These are phyloP conservation scores for Oleoguttula mirabilis DNA, from an alignment of 495 filamentous ascomycete species.

Conservation along the genomic window DNA sequence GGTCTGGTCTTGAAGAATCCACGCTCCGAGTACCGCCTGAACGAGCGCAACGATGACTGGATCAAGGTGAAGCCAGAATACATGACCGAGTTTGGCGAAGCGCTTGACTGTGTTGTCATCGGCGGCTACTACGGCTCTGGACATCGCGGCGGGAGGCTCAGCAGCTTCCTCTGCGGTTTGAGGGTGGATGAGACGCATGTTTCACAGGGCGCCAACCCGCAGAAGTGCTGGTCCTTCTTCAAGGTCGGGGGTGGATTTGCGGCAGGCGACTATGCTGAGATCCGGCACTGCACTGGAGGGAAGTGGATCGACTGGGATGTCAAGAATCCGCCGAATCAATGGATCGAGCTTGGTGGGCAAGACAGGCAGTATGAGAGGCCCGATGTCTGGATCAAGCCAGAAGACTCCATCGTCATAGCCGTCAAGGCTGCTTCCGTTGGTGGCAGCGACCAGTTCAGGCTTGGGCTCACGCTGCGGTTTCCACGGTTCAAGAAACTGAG, in stretches of 20 bases:
- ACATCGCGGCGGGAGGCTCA: slow-evolving; percentile 65
- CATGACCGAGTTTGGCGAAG: slow-evolving; percentile 94
- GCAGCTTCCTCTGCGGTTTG: slow-evolving; percentile 80
- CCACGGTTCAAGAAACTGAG: slow-evolving; percentile 79
- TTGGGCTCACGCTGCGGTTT: slow-evolving; percentile 72
- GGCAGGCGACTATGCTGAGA: slow-evolving; percentile 68
- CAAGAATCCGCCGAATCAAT: slow-evolving; percentile 64
- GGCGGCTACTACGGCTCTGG: slow-evolving; percentile 92
- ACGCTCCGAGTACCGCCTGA: slow-evolving; percentile 69
- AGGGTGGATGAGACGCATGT: slow-evolving; percentile 59
- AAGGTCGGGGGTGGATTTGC: slow-evolving; percentile 92
- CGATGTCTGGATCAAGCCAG: slow-evolving; percentile 87
- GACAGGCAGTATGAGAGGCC: slow-evolving; percentile 69
- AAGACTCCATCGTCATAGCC: slow-evolving; percentile 73
- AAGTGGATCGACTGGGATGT: slow-evolving; percentile 85
- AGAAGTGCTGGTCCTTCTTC: slow-evolving; percentile 84
- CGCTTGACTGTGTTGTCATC: slow-evolving; percentile 75
- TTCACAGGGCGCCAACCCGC: slow-evolving; percentile 41
- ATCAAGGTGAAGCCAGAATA: slow-evolving; percentile 99
- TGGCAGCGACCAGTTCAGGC: slow-evolving; percentile 63
- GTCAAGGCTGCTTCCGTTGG: slow-evolving; percentile 82
- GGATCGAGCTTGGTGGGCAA: slow-evolving; percentile 64
- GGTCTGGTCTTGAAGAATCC: slow-evolving; percentile 93
- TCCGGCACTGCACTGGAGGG: slow-evolving; percentile 72
- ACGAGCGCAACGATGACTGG: slow-evolving; percentile 92